A percentile compares a stretch with the other conserved stretches of the same genome.
Evolutionary conservation across 2,329 filamentous ascomycete species (phyloP).

Genomic region (Alternaria burnsii): DNA sequence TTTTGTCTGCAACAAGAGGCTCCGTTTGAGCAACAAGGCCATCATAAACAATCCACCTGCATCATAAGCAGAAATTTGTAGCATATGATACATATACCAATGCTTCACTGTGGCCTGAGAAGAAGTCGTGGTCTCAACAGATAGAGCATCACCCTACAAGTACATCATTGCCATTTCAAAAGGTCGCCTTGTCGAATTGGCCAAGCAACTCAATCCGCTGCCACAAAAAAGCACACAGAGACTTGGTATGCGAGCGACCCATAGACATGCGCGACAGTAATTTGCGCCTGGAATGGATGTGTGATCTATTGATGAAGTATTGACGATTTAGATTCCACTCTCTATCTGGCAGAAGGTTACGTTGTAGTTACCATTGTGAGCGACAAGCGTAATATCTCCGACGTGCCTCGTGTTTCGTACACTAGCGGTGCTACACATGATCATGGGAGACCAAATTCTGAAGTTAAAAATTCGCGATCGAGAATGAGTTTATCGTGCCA

Average conservation of each 20-base stretch:
- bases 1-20: neutral
- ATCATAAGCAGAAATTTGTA: neutral
- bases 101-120: neutral
- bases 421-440: neutral
- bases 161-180: neutral
- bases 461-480: neutral
- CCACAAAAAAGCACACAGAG: neutral
- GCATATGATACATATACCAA: neutral
- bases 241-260: neutral
- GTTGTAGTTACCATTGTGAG: neutral
- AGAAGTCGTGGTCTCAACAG: neutral
- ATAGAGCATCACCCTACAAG: neutral
- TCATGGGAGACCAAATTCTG: neutral
- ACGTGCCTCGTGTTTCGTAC: neutral
- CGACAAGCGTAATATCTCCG: neutral
- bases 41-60: neutral
- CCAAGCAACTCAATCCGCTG: neutral
- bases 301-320: neutral
- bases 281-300: neutral
- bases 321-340: neutral
- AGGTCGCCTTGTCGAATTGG: neutral
- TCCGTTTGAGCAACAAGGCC: neutral
- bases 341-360: neutral
- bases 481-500: neutral
- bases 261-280: no score